phyloP scores from a whole-genome alignment of 2,329 filamentous ascomycete genomes.

The Neophaeococcomyces mojaviensis region DNA sequence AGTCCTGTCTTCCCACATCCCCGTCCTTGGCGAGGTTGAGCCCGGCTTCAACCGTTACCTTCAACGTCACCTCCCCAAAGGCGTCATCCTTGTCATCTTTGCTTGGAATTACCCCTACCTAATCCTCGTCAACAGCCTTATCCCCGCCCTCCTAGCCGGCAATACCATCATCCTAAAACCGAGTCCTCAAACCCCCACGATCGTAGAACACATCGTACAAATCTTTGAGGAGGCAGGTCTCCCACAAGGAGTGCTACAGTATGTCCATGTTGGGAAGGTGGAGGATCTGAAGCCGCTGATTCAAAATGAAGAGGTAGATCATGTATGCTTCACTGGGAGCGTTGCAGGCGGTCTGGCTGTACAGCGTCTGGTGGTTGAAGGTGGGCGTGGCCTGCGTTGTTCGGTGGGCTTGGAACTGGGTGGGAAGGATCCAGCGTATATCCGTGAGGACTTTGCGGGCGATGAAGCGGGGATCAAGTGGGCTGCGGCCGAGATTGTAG shows the following conservation, averaged over 20 bases:
- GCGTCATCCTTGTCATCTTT: conserved; percentile 82
- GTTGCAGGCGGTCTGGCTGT: conserved; percentile 80
- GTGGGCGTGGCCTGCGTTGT: conserved; percentile 11
- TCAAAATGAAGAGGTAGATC: conserved; percentile 64
- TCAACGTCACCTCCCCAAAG: conserved; percentile 69
- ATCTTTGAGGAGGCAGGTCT: conserved; percentile 75
- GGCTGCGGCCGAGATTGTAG: conserved; percentile 90
- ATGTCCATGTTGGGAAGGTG: conserved; percentile 81
- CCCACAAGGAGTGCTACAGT: conserved; percentile 76
- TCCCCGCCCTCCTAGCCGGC: conserved; percentile 83
- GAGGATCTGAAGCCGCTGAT: conserved; percentile 70
- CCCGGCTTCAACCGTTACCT: conserved; percentile 87
- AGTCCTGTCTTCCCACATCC: conserved; percentile 63
- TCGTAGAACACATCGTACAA: conserved; percentile 73
- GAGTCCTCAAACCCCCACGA: conserved; percentile 87
- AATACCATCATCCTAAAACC: conserved; percentile 92
- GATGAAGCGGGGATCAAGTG: conserved; percentile 59
- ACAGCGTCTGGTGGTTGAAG: conserved; percentile 66
- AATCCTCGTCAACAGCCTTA: conserved; percentile 82
- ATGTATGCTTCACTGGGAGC: conserved; percentile 90
- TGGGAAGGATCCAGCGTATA: conserved; percentile 89
- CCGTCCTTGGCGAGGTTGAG: conserved; percentile 62
- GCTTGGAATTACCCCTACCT: conserved; percentile 98
- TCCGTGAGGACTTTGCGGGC: conserved; percentile 64
- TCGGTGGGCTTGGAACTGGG: conserved; percentile 85